Evolutionary conservation across 2,329 filamentous ascomycete species (phyloP).

Genomic region (Xylariaceae sp.): DNA sequence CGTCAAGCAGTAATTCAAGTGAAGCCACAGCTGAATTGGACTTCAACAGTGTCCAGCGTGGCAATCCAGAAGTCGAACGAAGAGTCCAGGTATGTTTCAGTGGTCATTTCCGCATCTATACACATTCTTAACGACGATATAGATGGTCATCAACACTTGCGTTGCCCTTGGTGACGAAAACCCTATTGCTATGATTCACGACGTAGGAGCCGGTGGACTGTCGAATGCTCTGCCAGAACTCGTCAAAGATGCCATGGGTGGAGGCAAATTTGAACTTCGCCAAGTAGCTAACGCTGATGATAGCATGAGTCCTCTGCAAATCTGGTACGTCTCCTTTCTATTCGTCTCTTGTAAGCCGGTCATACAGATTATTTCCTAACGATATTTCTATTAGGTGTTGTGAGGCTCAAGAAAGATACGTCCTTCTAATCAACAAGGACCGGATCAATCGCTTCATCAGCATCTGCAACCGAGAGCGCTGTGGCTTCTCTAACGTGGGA

Average conservation of each 20-base stretch:
- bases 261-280: conserved; percentile 88
- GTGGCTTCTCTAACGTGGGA: conserved; percentile 88
- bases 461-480: conserved; percentile 72
- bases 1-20: conserved; percentile 82
- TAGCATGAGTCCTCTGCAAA: conserved; percentile 91
- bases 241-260: conserved; percentile 69
- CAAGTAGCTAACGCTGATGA: conserved; percentile 86
- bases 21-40: conserved; percentile 89
- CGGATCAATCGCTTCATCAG: conserved; percentile 69
- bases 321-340: conserved; percentile 52
- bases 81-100: conserved; percentile 60
- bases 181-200: conserved; percentile 94
- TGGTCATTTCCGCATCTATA: neutral
- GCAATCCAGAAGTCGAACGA: conserved; percentile 93
- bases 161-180: conserved; percentile 75
- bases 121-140: neutral
- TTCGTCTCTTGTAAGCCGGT: neutral
- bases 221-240: conserved; percentile 73
- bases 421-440: conserved; percentile 78
- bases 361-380: neutral
- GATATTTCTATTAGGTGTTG: conserved; percentile 47
- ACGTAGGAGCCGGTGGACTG: conserved; percentile 88
- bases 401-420: conserved; percentile 94
- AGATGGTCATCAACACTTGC: conserved; percentile 94
- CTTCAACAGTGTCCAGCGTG: conserved; percentile 94